Base-by-base conservation (phyloP, 441 rosid species). In the Brassica balearica region DNA sequence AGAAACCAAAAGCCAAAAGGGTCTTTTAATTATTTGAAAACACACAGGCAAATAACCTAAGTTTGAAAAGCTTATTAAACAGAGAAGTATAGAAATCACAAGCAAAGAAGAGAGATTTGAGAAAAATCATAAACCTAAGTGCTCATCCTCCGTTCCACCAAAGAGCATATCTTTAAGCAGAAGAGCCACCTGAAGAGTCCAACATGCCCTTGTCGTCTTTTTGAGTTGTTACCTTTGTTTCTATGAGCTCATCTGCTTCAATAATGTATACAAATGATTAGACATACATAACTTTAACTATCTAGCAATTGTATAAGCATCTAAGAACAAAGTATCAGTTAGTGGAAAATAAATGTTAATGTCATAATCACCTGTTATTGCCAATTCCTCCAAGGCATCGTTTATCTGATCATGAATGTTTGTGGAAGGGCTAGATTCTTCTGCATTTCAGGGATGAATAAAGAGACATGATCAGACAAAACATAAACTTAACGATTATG, bases 331-430 rank as follows among this genome's bases (percentile, higher is more conserved):
- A 64, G 34, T 4, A 25, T 63, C 0, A 10, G 65, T 14, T 61
- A 6, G 3, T 61, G 19, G 19, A 61, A 61, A 25, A 5, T 59
- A 17, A 61, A 38, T 25, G 9, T 48, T 65, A 55, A 3, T 7
- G 38, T 55, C 48, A 0, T 56, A 51, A 25, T 41, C 25, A 77
- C 81, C 81, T 55, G 72, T 58, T 58, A 38, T 5, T 22, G 76
- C 60, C 10, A 15, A 53, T 53, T 53, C 59, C 22, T 53, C 59
- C 8, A 38, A 1, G 5, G 12, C 22, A 63, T 64, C 69, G 43
- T 14, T 17, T 36, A 36, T 23, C 58, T 56, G 67, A 3, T 65
- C 38, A 41, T 70, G 71, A 56, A 19, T 20, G 61, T 38, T 6
- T 41, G 72, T 19, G 38, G 8, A 65, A 64, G 25, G 17, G 6